phyloP scores from a whole-genome alignment of 352 stramenopile genomes.

The Phytophthora meadii region DNA sequence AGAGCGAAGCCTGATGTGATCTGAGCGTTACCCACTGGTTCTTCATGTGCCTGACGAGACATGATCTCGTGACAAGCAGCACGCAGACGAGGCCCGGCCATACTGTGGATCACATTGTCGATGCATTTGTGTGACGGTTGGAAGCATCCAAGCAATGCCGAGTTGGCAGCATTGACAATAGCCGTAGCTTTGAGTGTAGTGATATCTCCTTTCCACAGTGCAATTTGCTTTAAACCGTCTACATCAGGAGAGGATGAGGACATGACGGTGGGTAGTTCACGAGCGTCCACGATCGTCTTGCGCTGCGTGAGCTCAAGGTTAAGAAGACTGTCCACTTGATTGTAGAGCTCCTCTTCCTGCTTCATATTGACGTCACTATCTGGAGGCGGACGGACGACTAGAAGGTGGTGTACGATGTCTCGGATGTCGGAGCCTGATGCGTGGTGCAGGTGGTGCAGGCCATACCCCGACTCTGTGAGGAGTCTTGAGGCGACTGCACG shows the following conservation, averaged over 20 bases:
- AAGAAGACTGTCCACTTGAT: constrained; percentile 34
- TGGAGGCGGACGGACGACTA: constrained; percentile 48
- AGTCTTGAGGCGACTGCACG: constrained; percentile 37
- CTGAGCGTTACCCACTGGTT: constrained; percentile 55
- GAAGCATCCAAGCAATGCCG: constrained; percentile 72
- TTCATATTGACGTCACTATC: constrained; percentile 28
- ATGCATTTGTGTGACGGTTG: constrained; percentile 74
- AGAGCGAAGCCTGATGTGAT: constrained; percentile 66
- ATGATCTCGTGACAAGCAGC: constrained; percentile 62
- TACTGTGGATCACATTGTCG: constrained; percentile 79
- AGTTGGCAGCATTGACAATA: constrained; percentile 79
- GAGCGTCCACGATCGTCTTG: constrained; percentile 30
- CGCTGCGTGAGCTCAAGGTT: constrained; percentile 34
- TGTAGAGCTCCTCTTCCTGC: constrained; percentile 51
- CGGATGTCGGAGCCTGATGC: constrained; percentile 48
- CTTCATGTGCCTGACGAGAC: constrained; percentile 40
- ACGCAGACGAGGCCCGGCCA: constrained; percentile 61
- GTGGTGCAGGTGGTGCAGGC: constrained; percentile 45
- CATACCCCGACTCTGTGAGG: constrained; percentile 47
- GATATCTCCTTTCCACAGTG: constrained; percentile 76
- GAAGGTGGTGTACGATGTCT: constrained; percentile 60
- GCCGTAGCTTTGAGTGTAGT: constrained; percentile 62
- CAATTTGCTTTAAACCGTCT: constrained; percentile 40
- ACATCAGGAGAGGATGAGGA: constrained; percentile 6
- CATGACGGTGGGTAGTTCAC: constrained; percentile 19